Evolutionary conservation across 1,284 basidiomycete genomes (phyloP).

Genomic region (Serendipita sp.): DNA sequence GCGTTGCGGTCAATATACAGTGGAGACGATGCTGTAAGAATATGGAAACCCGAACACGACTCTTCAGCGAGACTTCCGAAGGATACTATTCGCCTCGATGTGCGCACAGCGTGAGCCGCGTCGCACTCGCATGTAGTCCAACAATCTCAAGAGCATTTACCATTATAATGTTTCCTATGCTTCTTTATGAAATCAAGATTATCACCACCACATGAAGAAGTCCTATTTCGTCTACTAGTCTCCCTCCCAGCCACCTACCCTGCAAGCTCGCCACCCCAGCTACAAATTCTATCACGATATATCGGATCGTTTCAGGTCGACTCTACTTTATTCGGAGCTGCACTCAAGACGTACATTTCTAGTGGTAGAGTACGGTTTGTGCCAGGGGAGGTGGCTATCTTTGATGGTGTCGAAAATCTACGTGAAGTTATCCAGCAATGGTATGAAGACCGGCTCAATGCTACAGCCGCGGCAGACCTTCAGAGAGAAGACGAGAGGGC

Average conservation of each 20-base stretch:
- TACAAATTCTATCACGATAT: slow-evolving; percentile 76
- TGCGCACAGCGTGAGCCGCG: slow-evolving; percentile 31
- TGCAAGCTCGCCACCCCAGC: slow-evolving; percentile 52
- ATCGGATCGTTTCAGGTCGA: slow-evolving; percentile 69
- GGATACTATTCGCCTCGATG: slow-evolving; percentile 48
- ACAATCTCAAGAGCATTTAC: too few relatives aligned
- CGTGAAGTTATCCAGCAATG: slow-evolving; percentile 51
- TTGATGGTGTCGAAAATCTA: slow-evolving; percentile 75
- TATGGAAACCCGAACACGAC: slow-evolving; percentile 30
- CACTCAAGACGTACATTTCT: slow-evolving; percentile 74
- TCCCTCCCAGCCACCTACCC: slow-evolving; percentile 67
- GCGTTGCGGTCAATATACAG: slow-evolving; percentile 79
- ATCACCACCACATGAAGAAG: slow-evolving; percentile 40
- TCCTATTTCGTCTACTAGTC: slow-evolving; percentile 51
- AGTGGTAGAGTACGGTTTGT: slow-evolving; percentile 59
- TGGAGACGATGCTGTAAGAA: slow-evolving; percentile 36
- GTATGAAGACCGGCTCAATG: slow-evolving; percentile 52
- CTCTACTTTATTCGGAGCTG: slow-evolving; percentile 54
- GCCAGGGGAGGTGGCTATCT: slow-evolving; percentile 65
- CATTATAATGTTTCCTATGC: neutral
- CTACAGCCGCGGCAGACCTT: slow-evolving; percentile 37
- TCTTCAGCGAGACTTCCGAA: slow-evolving; percentile 18
- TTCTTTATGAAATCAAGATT: slow-evolving; percentile 24
- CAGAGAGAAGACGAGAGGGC: slow-evolving; percentile 38
- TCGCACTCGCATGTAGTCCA: neutral